A percentile compares a stretch with the other conserved stretches of the same genome.
Evolutionary conservation across 306 rosid species (phyloP).

Genomic region (Prunus salicina): DNA sequence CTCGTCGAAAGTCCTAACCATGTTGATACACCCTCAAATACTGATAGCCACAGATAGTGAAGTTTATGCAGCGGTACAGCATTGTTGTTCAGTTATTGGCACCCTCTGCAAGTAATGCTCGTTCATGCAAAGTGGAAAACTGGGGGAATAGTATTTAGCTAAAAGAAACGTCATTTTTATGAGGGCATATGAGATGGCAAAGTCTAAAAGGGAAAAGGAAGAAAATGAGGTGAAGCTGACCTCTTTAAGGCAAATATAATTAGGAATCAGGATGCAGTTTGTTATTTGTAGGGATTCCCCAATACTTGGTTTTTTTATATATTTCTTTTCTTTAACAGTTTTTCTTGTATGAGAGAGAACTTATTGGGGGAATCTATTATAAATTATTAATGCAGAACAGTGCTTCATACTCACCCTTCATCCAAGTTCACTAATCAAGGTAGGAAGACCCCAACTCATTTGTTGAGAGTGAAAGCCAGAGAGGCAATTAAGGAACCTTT

Average conservation of each 20-base stretch:
- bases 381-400: not conserved
- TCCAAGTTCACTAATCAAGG: too few relatives aligned
- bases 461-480: not conserved
- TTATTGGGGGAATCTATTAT: not conserved
- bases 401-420: not conserved
- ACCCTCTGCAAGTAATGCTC: not conserved
- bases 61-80: not conserved
- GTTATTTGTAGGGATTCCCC: not conserved
- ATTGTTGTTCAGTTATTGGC: not conserved
- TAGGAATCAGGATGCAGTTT: not conserved
- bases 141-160: not conserved
- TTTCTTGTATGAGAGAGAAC: not conserved
- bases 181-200: not conserved
- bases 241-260: not conserved
- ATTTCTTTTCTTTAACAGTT: not conserved
- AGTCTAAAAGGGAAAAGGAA: not conserved
- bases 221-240: not conserved
- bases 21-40: not conserved
- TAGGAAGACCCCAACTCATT: too few relatives aligned
- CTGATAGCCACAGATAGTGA: constrained; percentile 3
- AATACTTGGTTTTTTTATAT: not conserved
- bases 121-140: not conserved
- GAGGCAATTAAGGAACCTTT: not conserved
- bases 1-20: constrained; percentile 21
- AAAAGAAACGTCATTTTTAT: not conserved